Conservation (phyloP, 257 asterid genomes). For the Lycium barbarum region DNA sequence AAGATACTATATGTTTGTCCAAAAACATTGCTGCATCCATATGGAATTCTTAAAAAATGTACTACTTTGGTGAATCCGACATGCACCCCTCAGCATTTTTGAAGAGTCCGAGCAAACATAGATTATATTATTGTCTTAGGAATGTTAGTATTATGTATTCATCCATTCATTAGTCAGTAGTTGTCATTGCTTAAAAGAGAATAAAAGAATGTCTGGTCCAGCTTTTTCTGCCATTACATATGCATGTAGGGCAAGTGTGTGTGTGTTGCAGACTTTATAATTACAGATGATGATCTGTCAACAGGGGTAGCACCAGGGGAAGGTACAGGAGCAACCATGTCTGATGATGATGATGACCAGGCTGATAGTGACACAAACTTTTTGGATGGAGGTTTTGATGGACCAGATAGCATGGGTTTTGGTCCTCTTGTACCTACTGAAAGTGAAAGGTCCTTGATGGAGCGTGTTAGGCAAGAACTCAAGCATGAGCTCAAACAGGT, state of each 20-base stretch:
- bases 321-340: constrained; percentile 99
- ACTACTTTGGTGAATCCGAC: neutral
- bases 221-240: neutral
- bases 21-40: neutral
- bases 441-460: constrained; percentile 96
- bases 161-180: neutral
- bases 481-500: constrained; percentile 99
- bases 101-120: neutral
- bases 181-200: constrained; percentile 14
- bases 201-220: constrained; percentile 27
- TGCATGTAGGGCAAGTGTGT: constrained; percentile 27
- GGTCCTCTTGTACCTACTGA: constrained; percentile 93
- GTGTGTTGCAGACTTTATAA: neutral
- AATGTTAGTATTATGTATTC: neutral
- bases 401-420: constrained; percentile 88
- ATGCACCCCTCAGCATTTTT: neutral
- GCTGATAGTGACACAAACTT: constrained; percentile 85
- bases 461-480: constrained; percentile 93
- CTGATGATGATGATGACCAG: constrained; percentile 94
- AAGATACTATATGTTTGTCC: neutral
- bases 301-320: constrained; percentile 96
- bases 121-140: neutral
- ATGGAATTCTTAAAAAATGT: neutral
- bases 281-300: constrained; percentile 24
- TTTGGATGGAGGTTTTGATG: constrained; percentile 88